phyloP scores from a whole-genome alignment of 495 filamentous ascomycete species.

The Penicillium flavigenum region DNA sequence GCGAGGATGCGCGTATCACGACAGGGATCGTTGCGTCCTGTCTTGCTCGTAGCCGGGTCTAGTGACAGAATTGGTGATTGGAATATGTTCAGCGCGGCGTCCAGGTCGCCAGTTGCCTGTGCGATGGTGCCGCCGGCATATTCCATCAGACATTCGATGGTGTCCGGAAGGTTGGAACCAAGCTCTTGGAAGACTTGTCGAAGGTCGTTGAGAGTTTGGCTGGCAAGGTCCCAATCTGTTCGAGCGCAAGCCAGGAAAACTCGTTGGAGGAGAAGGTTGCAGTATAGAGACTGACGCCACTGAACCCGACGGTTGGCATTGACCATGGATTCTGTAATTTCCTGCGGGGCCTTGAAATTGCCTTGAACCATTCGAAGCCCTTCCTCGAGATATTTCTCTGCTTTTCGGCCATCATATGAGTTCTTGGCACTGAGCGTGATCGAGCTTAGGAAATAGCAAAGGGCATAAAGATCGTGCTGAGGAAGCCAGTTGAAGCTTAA shows the following conservation, averaged over 20 bases:
- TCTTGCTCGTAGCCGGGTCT: conserved; percentile 44
- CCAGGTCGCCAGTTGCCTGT: conserved; percentile 74
- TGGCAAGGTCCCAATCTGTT: conserved; percentile 62
- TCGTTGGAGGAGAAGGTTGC: conserved; percentile 58
- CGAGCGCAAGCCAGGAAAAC: conserved; percentile 59
- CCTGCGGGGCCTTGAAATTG: conserved; percentile 45
- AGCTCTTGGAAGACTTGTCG: conserved; percentile 36
- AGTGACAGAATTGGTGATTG: conserved; percentile 56
- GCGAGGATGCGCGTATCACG: conserved; percentile 75
- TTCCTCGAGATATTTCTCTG: conserved; percentile 64
- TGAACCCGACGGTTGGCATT: conserved; percentile 43
- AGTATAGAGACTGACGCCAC: conserved; percentile 55
- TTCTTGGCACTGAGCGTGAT: conserved; percentile 64
- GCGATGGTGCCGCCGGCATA: conserved; percentile 76
- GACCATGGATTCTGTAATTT: conserved; percentile 48
- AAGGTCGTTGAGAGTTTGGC: conserved; percentile 43
- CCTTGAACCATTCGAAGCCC: conserved; percentile 59
- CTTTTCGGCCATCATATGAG: conserved; percentile 62
- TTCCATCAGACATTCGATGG: conserved; percentile 47
- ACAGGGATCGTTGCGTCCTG: conserved; percentile 53
- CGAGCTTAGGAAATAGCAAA: conserved; percentile 74
- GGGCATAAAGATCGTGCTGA: conserved; percentile 62
- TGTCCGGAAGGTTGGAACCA: conserved; percentile 39
- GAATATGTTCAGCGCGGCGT: conserved; percentile 64
- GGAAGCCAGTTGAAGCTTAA: conserved; percentile 65